phyloP scores from a whole-genome alignment of 2,329 filamentous ascomycete genomes.

The Celoporthe dispersa region DNA sequence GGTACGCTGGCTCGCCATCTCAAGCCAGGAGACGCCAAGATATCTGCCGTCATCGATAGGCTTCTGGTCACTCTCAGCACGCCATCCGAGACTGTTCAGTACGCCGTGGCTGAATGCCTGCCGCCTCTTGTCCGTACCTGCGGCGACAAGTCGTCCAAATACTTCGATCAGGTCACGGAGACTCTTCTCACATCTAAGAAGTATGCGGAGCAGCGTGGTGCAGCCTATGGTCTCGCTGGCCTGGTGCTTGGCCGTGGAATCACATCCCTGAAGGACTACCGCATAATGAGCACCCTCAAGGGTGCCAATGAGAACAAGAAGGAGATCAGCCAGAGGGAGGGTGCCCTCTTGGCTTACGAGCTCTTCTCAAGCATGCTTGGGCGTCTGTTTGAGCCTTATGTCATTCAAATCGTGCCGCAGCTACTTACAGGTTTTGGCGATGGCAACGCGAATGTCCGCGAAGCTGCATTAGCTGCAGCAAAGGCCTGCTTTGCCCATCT shows the following conservation, averaged over 20 bases:
- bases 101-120: conserved; percentile 91
- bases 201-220: conserved; percentile 90
- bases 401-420: conserved; percentile 93
- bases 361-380: conserved; percentile 85
- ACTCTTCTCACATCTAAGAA: conserved; percentile 85
- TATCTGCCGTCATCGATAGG: conserved; percentile 85
- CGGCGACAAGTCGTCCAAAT: conserved; percentile 75
- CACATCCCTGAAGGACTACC: conserved; percentile 77
- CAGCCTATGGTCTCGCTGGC: conserved; percentile 92
- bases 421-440: conserved; percentile 90
- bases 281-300: conserved; percentile 80
- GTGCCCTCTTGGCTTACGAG: conserved; percentile 87
- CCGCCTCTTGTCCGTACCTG: conserved; percentile 88
- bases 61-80: conserved; percentile 87
- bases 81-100: conserved; percentile 95
- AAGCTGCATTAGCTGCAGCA: conserved; percentile 88
- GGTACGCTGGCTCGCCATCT: conserved; percentile 91
- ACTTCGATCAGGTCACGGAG: conserved; percentile 80
- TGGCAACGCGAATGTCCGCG: conserved; percentile 83
- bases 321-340: conserved; percentile 84
- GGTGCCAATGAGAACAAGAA: conserved; percentile 94
- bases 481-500: conserved; percentile 93
- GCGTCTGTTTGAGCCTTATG: conserved; percentile 91
- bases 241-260: conserved; percentile 89
- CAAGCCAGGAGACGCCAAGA: conserved; percentile 79